Base-by-base conservation (phyloP, 2,329 filamentous ascomycete genomes). In the Ophiostoma sp. region DNA sequence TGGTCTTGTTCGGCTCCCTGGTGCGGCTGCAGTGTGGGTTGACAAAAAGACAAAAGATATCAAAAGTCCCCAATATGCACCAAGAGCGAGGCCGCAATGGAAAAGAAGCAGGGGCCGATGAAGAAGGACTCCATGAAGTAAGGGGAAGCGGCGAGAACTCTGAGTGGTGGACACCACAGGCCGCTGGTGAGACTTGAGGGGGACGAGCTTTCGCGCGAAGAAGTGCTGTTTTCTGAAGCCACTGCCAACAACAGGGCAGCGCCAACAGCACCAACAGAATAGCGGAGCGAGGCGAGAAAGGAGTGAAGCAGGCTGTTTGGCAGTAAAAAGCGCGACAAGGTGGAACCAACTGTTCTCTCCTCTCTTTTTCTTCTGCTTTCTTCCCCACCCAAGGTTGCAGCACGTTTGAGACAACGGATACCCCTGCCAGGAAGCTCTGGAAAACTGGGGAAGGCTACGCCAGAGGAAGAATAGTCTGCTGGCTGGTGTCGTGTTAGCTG, bases 381-480 rank as follows among this genome's bases (percentile, higher is more conserved):
- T 63, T 8, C 59, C 70, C 59, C 70, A 66, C 59, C 39, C 61
- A 33, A 55, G 28, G 70, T 68, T 68, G 70, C 61, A 72, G 50
- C 61, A 50, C n/a, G 70, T n/a, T 55, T n/a, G n/a, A 15, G 48
- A 69, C 61, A 33, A n/a, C 45, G 33, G 61, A 42, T 3, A n/a
- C n/a, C 63, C 63, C 50, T 61, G 71, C 39, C 9, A n/a, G 36
- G 50, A 59, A 59, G 52, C 48, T 61, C 50, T 59, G 63, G 63
- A 69, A 72, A 69, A 72, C 50, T 48, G 61, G 71, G 63, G 52
- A 72, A 52, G 45, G 63, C 61, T 68, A 64, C 48, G 25, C 61
- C 48, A 12, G 8, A 57, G 70, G 11, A 12, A 72, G 61, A 12
- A 39, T 66, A 59, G 61, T 25, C 6, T 19, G 25, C 63, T 69